phyloP scores from a whole-genome alignment of 768 basidiomycete genomes.

The Peribolospora kevripleyi region DNA sequence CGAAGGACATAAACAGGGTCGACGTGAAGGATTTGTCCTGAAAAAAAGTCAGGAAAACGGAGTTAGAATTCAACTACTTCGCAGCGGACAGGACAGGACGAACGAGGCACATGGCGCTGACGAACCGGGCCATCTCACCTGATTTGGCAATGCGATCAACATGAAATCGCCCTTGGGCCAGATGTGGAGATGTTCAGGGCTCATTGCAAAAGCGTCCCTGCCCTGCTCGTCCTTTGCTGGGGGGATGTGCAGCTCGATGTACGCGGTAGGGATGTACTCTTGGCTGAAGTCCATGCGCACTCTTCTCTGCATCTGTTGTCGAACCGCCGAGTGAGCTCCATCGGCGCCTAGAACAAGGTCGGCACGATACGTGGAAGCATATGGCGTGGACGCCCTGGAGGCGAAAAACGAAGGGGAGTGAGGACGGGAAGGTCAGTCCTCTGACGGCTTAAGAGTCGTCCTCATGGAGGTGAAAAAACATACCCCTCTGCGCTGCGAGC shows the following conservation, averaged over 20 bases:
- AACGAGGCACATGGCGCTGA: conserved; percentile 10
- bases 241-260: conserved; percentile 89
- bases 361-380: neutral
- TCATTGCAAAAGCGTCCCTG: conserved; percentile 50
- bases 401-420: no score
- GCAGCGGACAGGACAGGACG: conserved; percentile 4
- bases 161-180: conserved; percentile 99
- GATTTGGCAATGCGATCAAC: conserved; percentile 94
- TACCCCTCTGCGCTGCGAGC: no score
- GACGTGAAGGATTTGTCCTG: conserved; percentile 95
- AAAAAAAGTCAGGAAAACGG: conserved; percentile 1
- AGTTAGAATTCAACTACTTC: neutral
- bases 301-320: conserved; percentile 85
- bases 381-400: no score
- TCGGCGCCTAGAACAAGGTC: conserved; percentile 52
- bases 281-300: conserved; percentile 82
- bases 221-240: conserved; percentile 31
- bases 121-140: conserved; percentile 31
- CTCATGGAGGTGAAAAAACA: conserved; percentile 27
- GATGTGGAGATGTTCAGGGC: conserved; percentile 90
- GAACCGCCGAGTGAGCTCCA: conserved; percentile 73
- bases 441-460: conserved; percentile 20
- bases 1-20: conserved; percentile 72
- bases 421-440: no score
- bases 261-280: conserved; percentile 84